phyloP scores from a whole-genome alignment of 2,329 filamentous ascomycete genomes.

The Madurella mycetomatis region DNA sequence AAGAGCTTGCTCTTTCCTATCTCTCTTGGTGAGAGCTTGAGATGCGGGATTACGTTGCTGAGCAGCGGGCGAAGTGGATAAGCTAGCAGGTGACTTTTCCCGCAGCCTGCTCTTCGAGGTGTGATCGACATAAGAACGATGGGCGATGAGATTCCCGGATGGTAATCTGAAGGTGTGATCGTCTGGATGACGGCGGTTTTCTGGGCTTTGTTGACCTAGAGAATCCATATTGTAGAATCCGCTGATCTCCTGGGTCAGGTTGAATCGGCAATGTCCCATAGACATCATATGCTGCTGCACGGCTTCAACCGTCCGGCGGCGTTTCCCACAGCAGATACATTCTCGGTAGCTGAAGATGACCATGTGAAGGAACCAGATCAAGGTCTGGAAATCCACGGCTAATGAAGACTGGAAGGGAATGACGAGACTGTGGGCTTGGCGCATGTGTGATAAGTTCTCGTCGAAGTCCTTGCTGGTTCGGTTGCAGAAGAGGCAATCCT shows the following conservation, averaged over 20 bases:
- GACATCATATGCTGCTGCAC: constrained; percentile 49
- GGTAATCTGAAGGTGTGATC: constrained; percentile 2
- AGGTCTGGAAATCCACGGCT: constrained; percentile 41
- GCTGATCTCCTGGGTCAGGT: constrained; percentile 35
- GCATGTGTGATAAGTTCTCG: constrained; percentile 45
- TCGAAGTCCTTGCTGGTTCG: constrained; percentile 29
- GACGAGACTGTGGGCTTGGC: constrained; percentile 42
- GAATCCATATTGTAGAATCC: constrained; percentile 37
- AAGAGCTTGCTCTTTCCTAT: constrained; percentile 2
- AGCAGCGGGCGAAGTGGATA: neutral
- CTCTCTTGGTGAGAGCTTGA: constrained; percentile 1
- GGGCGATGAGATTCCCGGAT: constrained; percentile 8
- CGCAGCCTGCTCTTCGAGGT: neutral
- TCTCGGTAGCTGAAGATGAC: constrained; percentile 46
- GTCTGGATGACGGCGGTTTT: neutral
- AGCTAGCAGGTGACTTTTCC: neutral
- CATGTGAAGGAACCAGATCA: constrained; percentile 45
- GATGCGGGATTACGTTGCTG: neutral
- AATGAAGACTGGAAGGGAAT: constrained; percentile 38
- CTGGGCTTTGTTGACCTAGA: constrained; percentile 9
- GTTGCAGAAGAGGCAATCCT: constrained; percentile 43
- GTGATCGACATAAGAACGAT: constrained; percentile 1
- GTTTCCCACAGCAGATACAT: constrained; percentile 47
- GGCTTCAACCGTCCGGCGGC: constrained; percentile 39
- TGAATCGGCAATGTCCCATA: constrained; percentile 45